Percentiles rank a stretch among this genome's conserved stretches.
Evolutionary conservation across 306 rosid genomes (phyloP).

Genomic region (Mimosa pudica): DNA sequence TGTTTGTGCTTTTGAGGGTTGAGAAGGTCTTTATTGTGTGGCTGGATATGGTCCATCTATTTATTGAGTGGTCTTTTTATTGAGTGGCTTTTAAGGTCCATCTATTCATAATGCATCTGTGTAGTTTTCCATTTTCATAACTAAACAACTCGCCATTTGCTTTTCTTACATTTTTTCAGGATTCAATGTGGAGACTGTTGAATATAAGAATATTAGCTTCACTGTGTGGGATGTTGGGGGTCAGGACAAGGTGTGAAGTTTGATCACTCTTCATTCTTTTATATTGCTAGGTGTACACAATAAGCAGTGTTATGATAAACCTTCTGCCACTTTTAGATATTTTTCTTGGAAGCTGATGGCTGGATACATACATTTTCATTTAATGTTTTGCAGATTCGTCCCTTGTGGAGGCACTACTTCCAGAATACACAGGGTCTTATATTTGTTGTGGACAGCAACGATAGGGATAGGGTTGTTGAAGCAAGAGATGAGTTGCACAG

Average conservation of each 20-base stretch:
- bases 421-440: constrained; percentile 88
- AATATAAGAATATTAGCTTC: constrained; percentile 83
- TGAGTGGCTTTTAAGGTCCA: background rate
- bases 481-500: constrained; percentile 84
- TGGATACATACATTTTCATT: background rate
- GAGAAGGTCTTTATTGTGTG: background rate
- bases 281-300: background rate
- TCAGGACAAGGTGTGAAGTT: constrained; percentile 72
- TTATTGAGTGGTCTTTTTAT: background rate
- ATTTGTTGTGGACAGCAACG: constrained; percentile 85
- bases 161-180: constrained; percentile 40
- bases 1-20: too few species aligned
- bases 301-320: background rate
- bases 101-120: background rate
- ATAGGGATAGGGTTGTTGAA: constrained; percentile 86
- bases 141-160: background rate
- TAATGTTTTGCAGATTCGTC: constrained; percentile 64
- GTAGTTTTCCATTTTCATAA: background rate
- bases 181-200: constrained; percentile 83
- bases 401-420: constrained; percentile 91
- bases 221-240: constrained; percentile 92
- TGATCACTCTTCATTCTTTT: constrained; percentile 5
- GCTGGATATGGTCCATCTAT: background rate
- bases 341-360: constrained; percentile 2
- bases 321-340: background rate